Percentiles rank a stretch among this genome's conserved stretches.
These are phyloP conservation scores for Kurtzmaniella quercitrusa DNA, from an alignment of 1,139 yeast species.

Conservation along the genomic window DNA sequence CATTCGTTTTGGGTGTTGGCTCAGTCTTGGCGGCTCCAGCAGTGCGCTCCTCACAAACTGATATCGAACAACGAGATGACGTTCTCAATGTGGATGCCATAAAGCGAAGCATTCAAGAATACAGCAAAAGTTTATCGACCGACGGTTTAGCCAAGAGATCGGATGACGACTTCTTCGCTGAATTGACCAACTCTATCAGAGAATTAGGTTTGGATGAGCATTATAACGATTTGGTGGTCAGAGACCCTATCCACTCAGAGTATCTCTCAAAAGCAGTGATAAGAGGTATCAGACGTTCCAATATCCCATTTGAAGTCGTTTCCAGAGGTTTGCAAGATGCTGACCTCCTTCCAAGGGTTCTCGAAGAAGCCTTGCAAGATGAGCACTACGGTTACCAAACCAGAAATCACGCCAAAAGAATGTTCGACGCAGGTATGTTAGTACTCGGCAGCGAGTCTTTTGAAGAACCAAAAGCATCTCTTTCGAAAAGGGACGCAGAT, in stretches of 20 bases:
- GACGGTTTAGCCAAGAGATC: neutral
- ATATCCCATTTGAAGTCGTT: conserved; percentile 16
- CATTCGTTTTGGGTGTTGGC: conserved; percentile 4
- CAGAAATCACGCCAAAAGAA: conserved; percentile 16
- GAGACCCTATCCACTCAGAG: conserved; percentile 12
- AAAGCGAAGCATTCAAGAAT: conserved; percentile 2
- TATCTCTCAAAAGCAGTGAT: conserved; percentile 12
- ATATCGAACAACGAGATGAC: conserved; percentile 3
- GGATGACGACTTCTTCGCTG: neutral
- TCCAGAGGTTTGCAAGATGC: conserved; percentile 15
- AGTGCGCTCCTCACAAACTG: neutral
- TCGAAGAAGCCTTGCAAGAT: conserved; percentile 20
- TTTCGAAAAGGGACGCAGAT: conserved; percentile 19
- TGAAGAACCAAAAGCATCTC: conserved; percentile 2
- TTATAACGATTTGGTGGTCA: conserved; percentile 15
- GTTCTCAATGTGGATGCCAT: conserved; percentile 3
- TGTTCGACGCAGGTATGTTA: conserved; percentile 13
- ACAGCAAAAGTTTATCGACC: neutral
- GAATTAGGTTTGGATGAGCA: conserved; percentile 14
- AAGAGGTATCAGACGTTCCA: conserved; percentile 14
- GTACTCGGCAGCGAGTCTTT: conserved; percentile 6
- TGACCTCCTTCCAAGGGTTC: conserved; percentile 17
- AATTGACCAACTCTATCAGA: neutral
- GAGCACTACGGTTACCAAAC: conserved; percentile 17
- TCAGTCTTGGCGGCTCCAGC: conserved; percentile 6